Conservation (phyloP, 768 basidiomycete species). For the Crepidotus variabilis region DNA sequence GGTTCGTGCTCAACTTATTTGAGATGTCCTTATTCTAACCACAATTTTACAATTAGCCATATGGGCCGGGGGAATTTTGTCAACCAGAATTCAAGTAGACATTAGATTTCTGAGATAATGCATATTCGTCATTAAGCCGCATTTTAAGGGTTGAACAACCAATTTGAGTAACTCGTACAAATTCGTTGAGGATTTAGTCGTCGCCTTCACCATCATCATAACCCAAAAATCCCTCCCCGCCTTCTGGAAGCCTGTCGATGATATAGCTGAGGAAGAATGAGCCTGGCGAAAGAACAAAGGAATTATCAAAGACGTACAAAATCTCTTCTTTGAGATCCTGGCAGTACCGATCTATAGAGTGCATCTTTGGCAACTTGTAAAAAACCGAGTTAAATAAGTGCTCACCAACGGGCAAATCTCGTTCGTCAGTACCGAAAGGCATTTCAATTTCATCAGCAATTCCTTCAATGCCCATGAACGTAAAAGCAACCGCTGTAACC, state of each 20-base stretch:
- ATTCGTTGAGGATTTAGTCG: conserved; percentile 40
- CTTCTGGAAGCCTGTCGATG: conserved; percentile 66
- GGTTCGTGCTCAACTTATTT: conserved; percentile 35
- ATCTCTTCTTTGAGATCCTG: conserved; percentile 84
- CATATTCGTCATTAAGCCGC: neutral
- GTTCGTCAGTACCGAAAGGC: conserved; percentile 77
- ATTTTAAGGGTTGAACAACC: neutral
- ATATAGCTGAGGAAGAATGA: conserved; percentile 48
- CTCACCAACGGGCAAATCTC: conserved; percentile 74
- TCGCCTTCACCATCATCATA: conserved; percentile 82
- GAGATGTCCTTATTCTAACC: conserved; percentile 7
- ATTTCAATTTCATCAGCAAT: conserved; percentile 94
- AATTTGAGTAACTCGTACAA: neutral
- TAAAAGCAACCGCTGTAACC: conserved; percentile 84
- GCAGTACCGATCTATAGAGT: conserved; percentile 68
- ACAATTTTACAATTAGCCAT: conserved; percentile 55
- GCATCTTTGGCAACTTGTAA: too few relatives aligned
- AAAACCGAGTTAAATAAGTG: neutral
- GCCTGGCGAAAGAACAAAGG: conserved; percentile 7
- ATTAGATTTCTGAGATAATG: conserved; percentile 10
- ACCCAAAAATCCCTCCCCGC: conserved; percentile 67
- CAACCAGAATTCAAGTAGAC: conserved; percentile 76
- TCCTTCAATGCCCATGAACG: conserved; percentile 92
- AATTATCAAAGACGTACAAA: conserved; percentile 44
- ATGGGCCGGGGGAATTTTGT: conserved; percentile 91